phyloP scores from a whole-genome alignment of 108 stramenopile species.

The Pseudonitzschia multiseries region DNA sequence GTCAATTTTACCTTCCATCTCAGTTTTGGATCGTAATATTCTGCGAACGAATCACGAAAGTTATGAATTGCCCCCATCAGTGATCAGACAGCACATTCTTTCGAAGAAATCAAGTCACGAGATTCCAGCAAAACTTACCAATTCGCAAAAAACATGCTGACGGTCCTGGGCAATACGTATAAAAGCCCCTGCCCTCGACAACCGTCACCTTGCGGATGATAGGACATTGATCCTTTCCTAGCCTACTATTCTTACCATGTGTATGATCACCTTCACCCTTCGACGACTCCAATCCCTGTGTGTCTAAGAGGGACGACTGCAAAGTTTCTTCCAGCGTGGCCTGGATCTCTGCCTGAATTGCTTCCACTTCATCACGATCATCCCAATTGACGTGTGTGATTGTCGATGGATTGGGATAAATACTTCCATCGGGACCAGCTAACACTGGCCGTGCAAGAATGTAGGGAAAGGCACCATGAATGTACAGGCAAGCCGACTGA shows the following conservation, averaged over 20 bases:
- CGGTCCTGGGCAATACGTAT: constrained; percentile 79
- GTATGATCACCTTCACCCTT: constrained; percentile 12
- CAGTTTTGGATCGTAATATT: constrained; percentile 83
- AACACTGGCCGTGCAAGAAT: constrained; percentile 70
- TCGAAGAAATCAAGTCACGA: background rate
- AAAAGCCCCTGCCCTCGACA: constrained; percentile 81
- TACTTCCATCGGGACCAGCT: constrained; percentile 78
- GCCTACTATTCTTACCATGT: constrained; percentile 3
- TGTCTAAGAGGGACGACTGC: constrained; percentile 36
- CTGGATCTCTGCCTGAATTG: constrained; percentile 28
- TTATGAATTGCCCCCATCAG: constrained; percentile 10
- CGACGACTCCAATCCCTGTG: background rate
- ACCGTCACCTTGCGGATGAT: constrained; percentile 72
- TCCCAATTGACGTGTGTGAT: constrained; percentile 75
- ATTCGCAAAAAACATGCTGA: constrained; percentile 30
- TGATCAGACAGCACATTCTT: background rate
- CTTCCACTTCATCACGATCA: constrained; percentile 40
- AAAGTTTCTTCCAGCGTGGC: constrained; percentile 44
- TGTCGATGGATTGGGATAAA: constrained; percentile 32
- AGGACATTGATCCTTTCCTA: constrained; percentile 7
- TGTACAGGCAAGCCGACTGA: constrained; percentile 80
- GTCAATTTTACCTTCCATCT: constrained; percentile 82
- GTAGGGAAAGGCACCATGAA: constrained; percentile 87
- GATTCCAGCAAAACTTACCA: constrained; percentile 11
- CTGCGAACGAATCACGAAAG: constrained; percentile 1